A percentile compares a stretch with the other conserved stretches of the same genome.
phyloP scores from a whole-genome alignment of 148 eudicot species.

The Chenopodium berlandieri region DNA sequence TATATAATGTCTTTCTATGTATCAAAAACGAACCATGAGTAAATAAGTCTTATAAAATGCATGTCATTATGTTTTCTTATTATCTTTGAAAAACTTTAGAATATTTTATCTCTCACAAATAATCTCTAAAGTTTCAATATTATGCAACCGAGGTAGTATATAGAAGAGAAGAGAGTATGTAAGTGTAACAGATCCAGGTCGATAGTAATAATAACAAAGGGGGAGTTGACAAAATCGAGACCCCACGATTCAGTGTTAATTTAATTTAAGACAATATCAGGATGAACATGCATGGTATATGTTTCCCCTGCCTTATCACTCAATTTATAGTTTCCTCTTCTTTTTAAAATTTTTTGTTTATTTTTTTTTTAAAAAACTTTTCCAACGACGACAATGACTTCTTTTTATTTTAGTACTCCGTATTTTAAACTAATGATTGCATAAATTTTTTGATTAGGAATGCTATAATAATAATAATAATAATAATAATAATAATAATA shows the following conservation, averaged over 20 bases:
- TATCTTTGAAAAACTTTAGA: too few species aligned
- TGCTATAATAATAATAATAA: too few species aligned
- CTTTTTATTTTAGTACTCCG: not conserved
- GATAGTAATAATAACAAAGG: not conserved
- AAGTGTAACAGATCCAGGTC: not conserved
- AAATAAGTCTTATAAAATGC: too few species aligned
- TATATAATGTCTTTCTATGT: too few species aligned
- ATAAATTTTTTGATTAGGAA: too few species aligned
- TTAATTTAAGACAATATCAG: not conserved
- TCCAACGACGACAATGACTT: conserved; percentile 6
- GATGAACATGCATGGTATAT: conserved; percentile 24
- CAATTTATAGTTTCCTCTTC: conserved; percentile 17
- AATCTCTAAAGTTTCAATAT: too few species aligned
- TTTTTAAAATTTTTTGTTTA: too few species aligned
- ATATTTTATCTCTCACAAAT: too few species aligned
- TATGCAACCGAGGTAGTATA: too few species aligned
- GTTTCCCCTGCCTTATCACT: conserved; percentile 18
- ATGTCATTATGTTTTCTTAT: too few species aligned
- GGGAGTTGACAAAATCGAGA: conserved; percentile 24
- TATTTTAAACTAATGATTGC: not conserved
- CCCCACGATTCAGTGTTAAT: conserved; percentile 15
- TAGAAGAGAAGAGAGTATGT: not conserved
- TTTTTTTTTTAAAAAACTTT: not conserved
- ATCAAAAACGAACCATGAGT: too few species aligned
- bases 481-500: too few species aligned